phyloP scores from a whole-genome alignment of 805 yeast genomes.

The Metschnikowia orientalis region DNA sequence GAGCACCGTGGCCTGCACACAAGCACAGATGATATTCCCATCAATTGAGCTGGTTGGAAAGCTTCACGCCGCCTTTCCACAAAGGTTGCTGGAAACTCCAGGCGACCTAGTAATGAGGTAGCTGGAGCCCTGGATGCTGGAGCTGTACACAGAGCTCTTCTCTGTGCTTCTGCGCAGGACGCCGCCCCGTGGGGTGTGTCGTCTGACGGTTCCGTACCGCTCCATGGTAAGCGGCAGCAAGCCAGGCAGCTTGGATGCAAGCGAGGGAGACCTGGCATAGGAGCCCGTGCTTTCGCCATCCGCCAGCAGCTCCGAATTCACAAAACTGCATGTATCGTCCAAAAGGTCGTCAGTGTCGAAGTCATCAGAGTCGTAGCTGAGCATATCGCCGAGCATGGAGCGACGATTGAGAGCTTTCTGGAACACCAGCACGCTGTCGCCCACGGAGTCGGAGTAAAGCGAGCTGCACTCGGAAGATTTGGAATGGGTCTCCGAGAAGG shows the following conservation, averaged over 20 bases:
- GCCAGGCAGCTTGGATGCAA: neutral
- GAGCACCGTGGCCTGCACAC: no score
- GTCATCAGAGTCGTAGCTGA: conserved; percentile 37
- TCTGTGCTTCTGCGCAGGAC: conserved; percentile 1
- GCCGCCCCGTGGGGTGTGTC: conserved; percentile 3
- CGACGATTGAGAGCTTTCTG: conserved; percentile 29
- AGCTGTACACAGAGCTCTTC: conserved; percentile 4
- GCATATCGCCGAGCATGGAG: conserved; percentile 42
- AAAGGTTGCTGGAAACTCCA: conserved; percentile 1
- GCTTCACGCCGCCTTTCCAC: conserved; percentile 1
- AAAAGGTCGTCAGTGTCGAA: conserved; percentile 9
- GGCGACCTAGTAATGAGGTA: conserved; percentile 3
- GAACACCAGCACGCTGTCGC: conserved; percentile 22
- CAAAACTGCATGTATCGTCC: neutral
- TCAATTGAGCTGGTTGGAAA: no score
- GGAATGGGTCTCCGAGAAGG: no score
- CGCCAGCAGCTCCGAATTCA: no score
- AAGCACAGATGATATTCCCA: no score
- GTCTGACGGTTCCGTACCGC: conserved; percentile 14
- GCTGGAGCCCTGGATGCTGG: conserved; percentile 6
- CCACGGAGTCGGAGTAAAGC: neutral
- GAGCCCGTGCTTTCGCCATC: neutral
- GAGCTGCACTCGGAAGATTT: neutral
- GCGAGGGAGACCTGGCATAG: neutral
- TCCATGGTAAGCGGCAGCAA: conserved; percentile 1